Percentiles rank a stretch among this genome's conserved stretches.
Conservation (phyloP, 345 rosid genomes). For the Hypericum androsaemum region DNA sequence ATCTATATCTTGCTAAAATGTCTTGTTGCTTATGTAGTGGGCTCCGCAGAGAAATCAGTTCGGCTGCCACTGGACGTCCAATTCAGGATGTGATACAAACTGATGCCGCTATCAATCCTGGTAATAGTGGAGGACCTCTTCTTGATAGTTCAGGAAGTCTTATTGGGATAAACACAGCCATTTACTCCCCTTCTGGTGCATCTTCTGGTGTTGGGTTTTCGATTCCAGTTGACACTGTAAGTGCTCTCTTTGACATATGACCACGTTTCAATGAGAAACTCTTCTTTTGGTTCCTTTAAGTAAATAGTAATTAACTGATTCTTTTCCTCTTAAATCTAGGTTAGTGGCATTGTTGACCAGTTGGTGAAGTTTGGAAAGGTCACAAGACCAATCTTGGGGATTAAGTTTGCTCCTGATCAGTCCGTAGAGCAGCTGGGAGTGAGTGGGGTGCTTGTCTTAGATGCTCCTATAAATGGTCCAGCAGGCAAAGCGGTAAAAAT, state of each 20-base stretch:
- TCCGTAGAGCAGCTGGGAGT: constrained; percentile 93
- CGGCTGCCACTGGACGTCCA: constrained; percentile 98
- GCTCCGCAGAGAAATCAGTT: constrained; percentile 87
- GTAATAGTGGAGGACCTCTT: constrained; percentile 96
- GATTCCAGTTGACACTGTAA: constrained; percentile 94
- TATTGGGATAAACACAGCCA: constrained; percentile 92
- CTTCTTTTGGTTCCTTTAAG: background rate
- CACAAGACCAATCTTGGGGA: constrained; percentile 87
- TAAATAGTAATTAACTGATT: constrained; percentile 23
- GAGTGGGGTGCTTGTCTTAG: constrained; percentile 94
- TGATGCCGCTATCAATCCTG: constrained; percentile 97
- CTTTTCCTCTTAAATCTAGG: constrained; percentile 29
- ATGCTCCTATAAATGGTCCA: constrained; percentile 87
- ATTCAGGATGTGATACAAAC: constrained; percentile 98
- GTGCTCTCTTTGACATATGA: constrained; percentile 16
- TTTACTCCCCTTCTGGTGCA: constrained; percentile 98
- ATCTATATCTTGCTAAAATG: constrained; percentile 6
- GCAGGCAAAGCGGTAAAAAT: constrained; percentile 96
- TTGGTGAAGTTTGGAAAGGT: constrained; percentile 82
- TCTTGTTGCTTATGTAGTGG: constrained; percentile 41
- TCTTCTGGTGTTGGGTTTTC: constrained; percentile 98
- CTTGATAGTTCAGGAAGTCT: constrained; percentile 87
- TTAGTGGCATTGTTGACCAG: constrained; percentile 84
- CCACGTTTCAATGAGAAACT: no score
- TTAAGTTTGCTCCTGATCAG: constrained; percentile 96